Evolutionary conservation across 2,329 filamentous ascomycete species (phyloP).

Genomic region (Tolypocladium guangdongense): DNA sequence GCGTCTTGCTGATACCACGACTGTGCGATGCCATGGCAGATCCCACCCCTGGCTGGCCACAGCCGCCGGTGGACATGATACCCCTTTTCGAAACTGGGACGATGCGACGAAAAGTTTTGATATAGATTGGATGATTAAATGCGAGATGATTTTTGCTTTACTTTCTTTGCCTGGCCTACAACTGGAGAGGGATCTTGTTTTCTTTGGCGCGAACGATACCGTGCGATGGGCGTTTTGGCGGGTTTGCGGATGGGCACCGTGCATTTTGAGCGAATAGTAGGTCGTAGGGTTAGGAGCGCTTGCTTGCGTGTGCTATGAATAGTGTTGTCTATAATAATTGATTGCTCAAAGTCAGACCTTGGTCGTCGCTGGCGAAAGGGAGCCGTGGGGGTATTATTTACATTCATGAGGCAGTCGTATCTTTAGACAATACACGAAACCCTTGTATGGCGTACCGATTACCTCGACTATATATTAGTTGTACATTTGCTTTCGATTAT

Average conservation of each 20-base stretch:
- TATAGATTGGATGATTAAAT: neutral
- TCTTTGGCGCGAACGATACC: neutral
- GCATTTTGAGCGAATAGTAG: neutral
- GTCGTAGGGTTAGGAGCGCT: neutral
- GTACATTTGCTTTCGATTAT: neutral
- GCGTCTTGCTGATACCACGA: neutral
- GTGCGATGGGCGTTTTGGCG: neutral
- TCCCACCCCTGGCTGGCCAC: neutral
- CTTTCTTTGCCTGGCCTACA: neutral
- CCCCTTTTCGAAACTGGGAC: neutral
- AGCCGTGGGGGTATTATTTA: neutral
- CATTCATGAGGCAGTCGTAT: neutral
- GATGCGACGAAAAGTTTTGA: neutral
- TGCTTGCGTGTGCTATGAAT: neutral
- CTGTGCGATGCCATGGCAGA: neutral
- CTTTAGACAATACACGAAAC: neutral
- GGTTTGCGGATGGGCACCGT: neutral
- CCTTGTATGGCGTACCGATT: neutral
- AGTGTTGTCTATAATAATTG: too few relatives aligned
- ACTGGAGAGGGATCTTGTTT: neutral
- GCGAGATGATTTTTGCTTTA: neutral
- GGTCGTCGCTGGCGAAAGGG: too few relatives aligned
- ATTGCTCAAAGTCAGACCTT: neutral
- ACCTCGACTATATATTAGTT: neutral
- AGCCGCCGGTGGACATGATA: conserved; percentile 1